Percentiles rank a stretch among this genome's conserved stretches.
Evolutionary conservation across 169 alveolate genomes (phyloP).

Genomic region (Cryptosporidium canis): DNA sequence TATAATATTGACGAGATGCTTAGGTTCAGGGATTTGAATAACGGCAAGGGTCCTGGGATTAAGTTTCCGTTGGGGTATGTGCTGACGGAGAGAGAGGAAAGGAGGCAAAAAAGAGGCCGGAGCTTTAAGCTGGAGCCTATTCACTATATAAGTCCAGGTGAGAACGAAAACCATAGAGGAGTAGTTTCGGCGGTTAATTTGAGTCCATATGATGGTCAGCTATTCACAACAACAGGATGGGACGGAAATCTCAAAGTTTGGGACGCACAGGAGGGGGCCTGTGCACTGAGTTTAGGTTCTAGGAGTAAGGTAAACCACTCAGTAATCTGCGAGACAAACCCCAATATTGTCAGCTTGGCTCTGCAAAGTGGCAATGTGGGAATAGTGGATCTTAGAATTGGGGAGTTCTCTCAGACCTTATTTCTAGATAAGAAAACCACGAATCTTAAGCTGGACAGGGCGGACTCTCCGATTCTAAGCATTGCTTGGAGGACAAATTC

Average conservation of each 20-base stretch:
- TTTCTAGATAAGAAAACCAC: constrained; percentile 35
- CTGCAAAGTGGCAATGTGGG: constrained; percentile 42
- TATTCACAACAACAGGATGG: constrained; percentile 61
- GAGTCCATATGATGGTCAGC: constrained; percentile 56
- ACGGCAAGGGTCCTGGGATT: constrained; percentile 36
- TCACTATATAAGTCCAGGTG: constrained; percentile 1
- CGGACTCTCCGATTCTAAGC: constrained; percentile 17
- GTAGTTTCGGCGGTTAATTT: constrained; percentile 22
- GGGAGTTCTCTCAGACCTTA: constrained; percentile 25
- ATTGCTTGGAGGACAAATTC: constrained; percentile 57
- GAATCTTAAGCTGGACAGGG: not conserved
- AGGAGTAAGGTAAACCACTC: constrained; percentile 11
- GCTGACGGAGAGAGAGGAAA: constrained; percentile 33
- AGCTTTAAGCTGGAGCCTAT: constrained; percentile 44
- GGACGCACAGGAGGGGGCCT: constrained; percentile 27
- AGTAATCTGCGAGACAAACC: not conserved
- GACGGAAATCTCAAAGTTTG: constrained; percentile 52
- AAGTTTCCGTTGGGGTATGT: constrained; percentile 67
- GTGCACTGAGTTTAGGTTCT: constrained; percentile 1
- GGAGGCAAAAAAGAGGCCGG: not conserved
- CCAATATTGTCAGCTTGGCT: constrained; percentile 19
- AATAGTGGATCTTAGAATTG: constrained; percentile 40
- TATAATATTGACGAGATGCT: constrained; percentile 14
- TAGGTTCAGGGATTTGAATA: constrained; percentile 19
- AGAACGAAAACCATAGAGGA: constrained; percentile 56